Base-by-base conservation (phyloP, 805 yeast genomes). In the Metschnikowia kunwiensis region DNA sequence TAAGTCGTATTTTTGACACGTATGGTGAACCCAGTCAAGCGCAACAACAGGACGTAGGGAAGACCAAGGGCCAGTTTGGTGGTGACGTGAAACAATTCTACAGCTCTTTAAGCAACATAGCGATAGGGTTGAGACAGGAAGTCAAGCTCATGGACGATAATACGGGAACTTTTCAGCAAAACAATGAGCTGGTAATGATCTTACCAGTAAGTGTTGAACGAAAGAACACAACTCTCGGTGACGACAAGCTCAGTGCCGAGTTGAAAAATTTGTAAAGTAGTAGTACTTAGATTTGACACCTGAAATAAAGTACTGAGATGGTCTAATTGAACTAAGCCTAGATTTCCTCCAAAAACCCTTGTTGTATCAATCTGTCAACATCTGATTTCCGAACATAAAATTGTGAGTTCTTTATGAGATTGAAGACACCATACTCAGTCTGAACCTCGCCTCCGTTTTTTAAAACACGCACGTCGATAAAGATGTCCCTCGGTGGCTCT, bases 381-480 rank as follows among this genome's bases (percentile, higher is more conserved):
- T 93, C 98, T 0, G 93, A 82, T 49, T 86, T 91, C 40, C 98
- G 71, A 13, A 91, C 97, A 55, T 85, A 91, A 55, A 91, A 89
- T 55, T 93, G 97, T 3, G 96, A 85, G 57, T 91, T 91, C 53
- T 89, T 91, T 3, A 94, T 86, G 46, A 93, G 65, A 51, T 89
- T 89, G 64, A 93, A 88, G 3, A 87, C 96, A 15, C 97, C 98
- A 51, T 91, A 91, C 57, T 91, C 98, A 0, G 98, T 93, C 55
- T 89, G 96, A 23, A 91, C 87, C 55, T 93, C 97, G 1, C 98
- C 98, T 0, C 95, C 97, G 52, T 91, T 95, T 56, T 84, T 84
- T 34, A 91, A 61, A 6, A 91, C 97, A 40, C 98, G 68, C 4
- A 93, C 97, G 53, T 91, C 98, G 7, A 91, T 85, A 50, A 91